Conservation (phyloP, 768 basidiomycete genomes). For the Collybia nuda region DNA sequence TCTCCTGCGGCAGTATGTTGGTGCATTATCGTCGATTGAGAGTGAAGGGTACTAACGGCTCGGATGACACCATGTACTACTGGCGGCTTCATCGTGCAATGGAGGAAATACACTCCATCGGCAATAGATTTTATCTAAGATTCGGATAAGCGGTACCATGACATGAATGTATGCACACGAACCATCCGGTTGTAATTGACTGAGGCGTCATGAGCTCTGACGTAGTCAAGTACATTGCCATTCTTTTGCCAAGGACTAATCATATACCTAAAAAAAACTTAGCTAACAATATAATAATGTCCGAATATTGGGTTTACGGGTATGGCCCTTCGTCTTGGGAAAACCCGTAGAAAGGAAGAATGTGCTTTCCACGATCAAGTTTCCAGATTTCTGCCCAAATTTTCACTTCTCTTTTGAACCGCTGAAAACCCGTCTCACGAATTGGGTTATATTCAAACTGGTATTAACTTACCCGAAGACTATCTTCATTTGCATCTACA, state of each 20-base stretch:
- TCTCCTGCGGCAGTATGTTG: conserved; percentile 31
- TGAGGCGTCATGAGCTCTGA: conserved; percentile 32
- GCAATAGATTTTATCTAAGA: conserved; percentile 45
- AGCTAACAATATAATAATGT: background rate
- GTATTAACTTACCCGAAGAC: conserved; percentile 33
- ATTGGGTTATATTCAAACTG: background rate
- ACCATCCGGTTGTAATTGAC: conserved; percentile 48
- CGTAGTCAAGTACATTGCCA: conserved; percentile 49
- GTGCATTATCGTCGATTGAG: background rate
- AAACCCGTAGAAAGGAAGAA: conserved; percentile 59
- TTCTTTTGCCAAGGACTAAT: conserved; percentile 59
- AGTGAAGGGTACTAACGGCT: conserved; percentile 32
- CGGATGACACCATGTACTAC: conserved; percentile 58
- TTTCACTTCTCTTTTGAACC: conserved; percentile 52
- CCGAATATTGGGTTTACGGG: conserved; percentile 30
- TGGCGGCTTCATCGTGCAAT: conserved; percentile 43
- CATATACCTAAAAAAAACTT: conserved; percentile 40
- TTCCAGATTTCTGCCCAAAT: conserved; percentile 58
- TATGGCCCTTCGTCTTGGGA: conserved; percentile 57
- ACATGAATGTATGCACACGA: conserved; percentile 2
- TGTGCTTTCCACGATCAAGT: conserved; percentile 46
- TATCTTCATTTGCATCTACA: conserved; percentile 45
- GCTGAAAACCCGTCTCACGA: conserved; percentile 23
- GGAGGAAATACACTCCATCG: conserved; percentile 46
- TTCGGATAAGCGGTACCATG: background rate